phyloP scores from a whole-genome alignment of 2,329 filamentous ascomycete species.

The Calonectria hongkongensis region DNA sequence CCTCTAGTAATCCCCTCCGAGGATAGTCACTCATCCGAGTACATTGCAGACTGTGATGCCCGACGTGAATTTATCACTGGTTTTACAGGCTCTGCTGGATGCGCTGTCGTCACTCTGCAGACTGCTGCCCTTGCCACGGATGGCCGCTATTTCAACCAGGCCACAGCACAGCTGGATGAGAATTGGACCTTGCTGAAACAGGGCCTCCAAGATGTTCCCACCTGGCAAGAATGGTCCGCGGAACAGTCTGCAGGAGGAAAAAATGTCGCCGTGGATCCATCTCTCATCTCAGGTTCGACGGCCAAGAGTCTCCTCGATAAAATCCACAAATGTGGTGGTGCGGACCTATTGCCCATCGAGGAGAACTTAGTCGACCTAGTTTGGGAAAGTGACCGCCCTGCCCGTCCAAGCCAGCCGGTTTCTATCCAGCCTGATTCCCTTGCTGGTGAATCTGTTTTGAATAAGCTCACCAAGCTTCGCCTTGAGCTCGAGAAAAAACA shows the following conservation, averaged over 20 bases:
- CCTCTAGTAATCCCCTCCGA: conserved; percentile 91
- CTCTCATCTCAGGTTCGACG: conserved; percentile 82
- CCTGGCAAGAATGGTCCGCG: conserved; percentile 97
- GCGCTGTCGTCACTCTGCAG: conserved; percentile 88
- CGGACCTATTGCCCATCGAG: conserved; percentile 82
- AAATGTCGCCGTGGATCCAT: conserved; percentile 91
- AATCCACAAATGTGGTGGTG: conserved; percentile 89
- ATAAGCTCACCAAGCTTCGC: conserved; percentile 90
- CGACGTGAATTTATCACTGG: conserved; percentile 94
- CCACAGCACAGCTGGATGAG: conserved; percentile 88
- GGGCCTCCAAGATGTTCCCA: conserved; percentile 93
- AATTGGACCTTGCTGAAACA: conserved; percentile 97
- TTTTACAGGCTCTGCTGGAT: conserved; percentile 96
- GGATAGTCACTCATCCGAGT: conserved; percentile 98
- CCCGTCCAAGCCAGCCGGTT: conserved; percentile 84
- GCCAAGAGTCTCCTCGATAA: conserved; percentile 86
- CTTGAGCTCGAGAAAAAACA: conserved; percentile 95
- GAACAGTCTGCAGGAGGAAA: conserved; percentile 92
- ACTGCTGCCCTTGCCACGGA: conserved; percentile 95
- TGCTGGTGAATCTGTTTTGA: conserved; percentile 86
- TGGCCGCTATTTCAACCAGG: conserved; percentile 98
- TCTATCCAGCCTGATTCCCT: conserved; percentile 83
- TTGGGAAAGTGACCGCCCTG: conserved; percentile 86
- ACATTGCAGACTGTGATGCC: conserved; percentile 96
- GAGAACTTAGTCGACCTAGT: conserved; percentile 93